Base-by-base conservation (phyloP, 768 basidiomycete genomes). In the Calocybe indica region DNA sequence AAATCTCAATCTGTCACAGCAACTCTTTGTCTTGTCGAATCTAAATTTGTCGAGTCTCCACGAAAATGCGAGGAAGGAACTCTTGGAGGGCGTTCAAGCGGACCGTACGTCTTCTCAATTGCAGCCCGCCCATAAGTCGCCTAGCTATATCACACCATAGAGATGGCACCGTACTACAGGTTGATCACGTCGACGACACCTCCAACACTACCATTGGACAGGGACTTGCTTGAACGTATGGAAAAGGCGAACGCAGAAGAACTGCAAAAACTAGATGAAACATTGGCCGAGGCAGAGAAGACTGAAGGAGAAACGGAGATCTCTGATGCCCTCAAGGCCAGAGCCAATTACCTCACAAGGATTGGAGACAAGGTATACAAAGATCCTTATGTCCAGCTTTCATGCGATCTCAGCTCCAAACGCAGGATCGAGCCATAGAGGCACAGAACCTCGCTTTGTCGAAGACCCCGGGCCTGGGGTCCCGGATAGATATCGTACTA, bases 251-350 rank as follows among this genome's bases (percentile, higher is more conserved):
- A 97, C 63, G 65, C 73, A 45, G 79, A 78, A 39, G 80, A 87
- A 57, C 76, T 97, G 29, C 73, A 79, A 43, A 78, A 76, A 56
- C 67, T 98, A 8, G 88, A 95, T 45, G 82, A 81, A 51, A 73
- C 86, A 40, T 71, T 96, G 34, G 80, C 76, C 45, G 92, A 95
- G 55, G 93, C 95, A 0, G 78, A 91, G 69, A 86, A 89, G 70
- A 89, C 82, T 2, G 85, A 94, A 59, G 95, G 94, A 49, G 94
- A 97, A 64, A 85, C 85, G 1, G 95, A 98, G 64, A 90, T 97
- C 48, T 83, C 83, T 13, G 95, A 98, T 56, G 85, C 84, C 1
- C 73, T 97, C 36, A 81, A 86, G 48, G 87, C 86, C 1, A 75
- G 83, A 52, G 95, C 95, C 13, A 85, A 82, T 53, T 92, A 92